Conservation (phyloP, 371 early-diverging fungal species). For the Mucor mucedo region DNA sequence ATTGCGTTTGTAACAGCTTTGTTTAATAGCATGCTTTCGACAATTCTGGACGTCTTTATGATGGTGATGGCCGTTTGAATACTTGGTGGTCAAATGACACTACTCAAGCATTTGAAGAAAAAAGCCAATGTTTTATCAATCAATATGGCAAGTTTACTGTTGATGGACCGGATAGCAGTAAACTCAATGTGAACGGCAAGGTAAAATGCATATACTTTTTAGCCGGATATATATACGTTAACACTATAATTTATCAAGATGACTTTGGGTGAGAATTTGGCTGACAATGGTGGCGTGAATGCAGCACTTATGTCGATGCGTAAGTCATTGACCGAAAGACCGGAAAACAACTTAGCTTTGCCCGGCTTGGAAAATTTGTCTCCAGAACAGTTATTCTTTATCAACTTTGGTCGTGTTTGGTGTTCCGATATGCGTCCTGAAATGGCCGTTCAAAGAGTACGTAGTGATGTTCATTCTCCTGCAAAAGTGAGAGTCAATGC, state of each 20-base stretch:
- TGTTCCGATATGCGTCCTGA: slow-evolving; percentile 41
- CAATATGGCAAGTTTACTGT: slow-evolving; percentile 63
- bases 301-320: slow-evolving; percentile 36
- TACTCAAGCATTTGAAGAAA: slow-evolving; percentile 49
- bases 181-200: slow-evolving; percentile 54
- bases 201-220: slow-evolving; percentile 15
- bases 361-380: slow-evolving; percentile 31
- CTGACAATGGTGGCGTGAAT: slow-evolving; percentile 77
- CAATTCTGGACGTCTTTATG: slow-evolving; percentile 59
- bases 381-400: slow-evolving; percentile 50
- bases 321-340: slow-evolving; percentile 20
- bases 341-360: slow-evolving; percentile 6
- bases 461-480: slow-evolving; percentile 56
- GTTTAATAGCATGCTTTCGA: slow-evolving; percentile 50
- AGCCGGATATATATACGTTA: no score
- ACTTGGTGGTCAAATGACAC: slow-evolving; percentile 75
- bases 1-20: neutral
- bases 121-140: slow-evolving; percentile 65
- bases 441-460: slow-evolving; percentile 27
- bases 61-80: slow-evolving; percentile 41
- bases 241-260: slow-evolving; percentile 18
- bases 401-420: slow-evolving; percentile 50
- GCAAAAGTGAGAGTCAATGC: slow-evolving; percentile 55
- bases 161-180: slow-evolving; percentile 27
- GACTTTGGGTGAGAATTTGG: slow-evolving; percentile 75